Percentiles rank a stretch among this genome's conserved stretches.
Conservation (phyloP, 202 grass and related monocot genomes). For the Musa balbisiana region DNA sequence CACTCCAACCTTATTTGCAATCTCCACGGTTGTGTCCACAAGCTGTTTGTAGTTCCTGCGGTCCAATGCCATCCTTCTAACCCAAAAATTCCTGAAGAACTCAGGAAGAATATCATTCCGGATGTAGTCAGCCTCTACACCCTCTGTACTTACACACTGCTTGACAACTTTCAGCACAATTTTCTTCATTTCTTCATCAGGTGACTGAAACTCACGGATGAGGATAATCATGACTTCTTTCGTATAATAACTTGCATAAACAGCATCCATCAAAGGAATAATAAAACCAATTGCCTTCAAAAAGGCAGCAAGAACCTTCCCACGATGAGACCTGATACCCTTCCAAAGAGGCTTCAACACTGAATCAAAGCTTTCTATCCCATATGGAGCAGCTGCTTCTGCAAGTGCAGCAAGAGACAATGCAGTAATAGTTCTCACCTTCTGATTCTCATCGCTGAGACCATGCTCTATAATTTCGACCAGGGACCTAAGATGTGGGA, state of each 20-base stretch:
- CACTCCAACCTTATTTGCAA: constrained; percentile 94
- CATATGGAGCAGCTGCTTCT: constrained; percentile 87
- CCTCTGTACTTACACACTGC: constrained; percentile 94
- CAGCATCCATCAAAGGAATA: constrained; percentile 92
- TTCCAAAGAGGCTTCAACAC: constrained; percentile 98
- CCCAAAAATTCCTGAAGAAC: constrained; percentile 85
- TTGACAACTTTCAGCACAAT: constrained; percentile 95
- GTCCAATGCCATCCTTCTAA: constrained; percentile 89
- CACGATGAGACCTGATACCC: constrained; percentile 81
- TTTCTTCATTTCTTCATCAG: constrained; percentile 99
- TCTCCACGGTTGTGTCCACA: constrained; percentile 92
- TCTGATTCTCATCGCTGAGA: constrained; percentile 89
- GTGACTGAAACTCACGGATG: constrained; percentile 90
- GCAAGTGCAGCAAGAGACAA: constrained; percentile 91
- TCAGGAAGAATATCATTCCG: constrained; percentile 72
- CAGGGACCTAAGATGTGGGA: constrained; percentile 83
- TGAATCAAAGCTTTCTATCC: constrained; percentile 96
- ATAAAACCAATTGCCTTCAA: constrained; percentile 94
- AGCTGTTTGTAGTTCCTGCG: constrained; percentile 96
- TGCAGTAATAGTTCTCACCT: constrained; percentile 93
- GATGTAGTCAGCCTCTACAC: constrained; percentile 93
- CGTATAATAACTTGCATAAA: constrained; percentile 98
- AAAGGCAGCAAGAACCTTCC: constrained; percentile 89
- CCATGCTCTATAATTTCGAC: constrained; percentile 99
- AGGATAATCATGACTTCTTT: constrained; percentile 89